phyloP scores from a whole-genome alignment of 2,329 filamentous ascomycete species.

The Trichoderma atroviride region DNA sequence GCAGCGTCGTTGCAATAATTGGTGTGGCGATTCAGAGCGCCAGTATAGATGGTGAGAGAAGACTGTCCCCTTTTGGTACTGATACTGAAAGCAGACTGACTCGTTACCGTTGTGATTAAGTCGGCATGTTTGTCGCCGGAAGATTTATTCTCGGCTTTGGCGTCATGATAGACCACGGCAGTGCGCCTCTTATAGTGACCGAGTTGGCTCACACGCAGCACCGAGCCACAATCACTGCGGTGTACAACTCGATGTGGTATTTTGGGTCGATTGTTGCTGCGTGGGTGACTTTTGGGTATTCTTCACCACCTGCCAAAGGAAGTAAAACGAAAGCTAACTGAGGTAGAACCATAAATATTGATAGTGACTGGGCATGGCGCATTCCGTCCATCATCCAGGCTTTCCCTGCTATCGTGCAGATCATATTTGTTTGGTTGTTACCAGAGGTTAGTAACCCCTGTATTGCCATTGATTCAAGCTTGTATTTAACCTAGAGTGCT shows the following conservation, averaged over 20 bases:
- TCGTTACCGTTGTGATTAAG: too few species aligned
- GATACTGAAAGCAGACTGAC: too few species aligned
- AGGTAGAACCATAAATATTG: slow-evolving; percentile 40
- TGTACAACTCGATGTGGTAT: slow-evolving; percentile 70
- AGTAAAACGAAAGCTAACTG: not conserved
- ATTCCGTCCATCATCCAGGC: slow-evolving; percentile 67
- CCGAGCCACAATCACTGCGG: slow-evolving; percentile 63
- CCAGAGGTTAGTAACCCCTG: slow-evolving; percentile 50
- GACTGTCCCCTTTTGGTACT: slow-evolving; percentile 47
- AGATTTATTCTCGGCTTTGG: slow-evolving; percentile 61
- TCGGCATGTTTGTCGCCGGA: slow-evolving; percentile 44
- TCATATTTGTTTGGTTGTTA: slow-evolving; percentile 67
- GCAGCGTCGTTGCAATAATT: slow-evolving; percentile 19
- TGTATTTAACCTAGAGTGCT: not conserved
- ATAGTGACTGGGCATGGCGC: slow-evolving; percentile 67
- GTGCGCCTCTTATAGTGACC: slow-evolving; percentile 64
- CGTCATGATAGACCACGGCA: slow-evolving; percentile 65
- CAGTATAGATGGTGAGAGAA: slow-evolving; percentile 9
- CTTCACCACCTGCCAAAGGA: not conserved
- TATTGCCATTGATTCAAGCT: not conserved
- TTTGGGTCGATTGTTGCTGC: slow-evolving; percentile 19
- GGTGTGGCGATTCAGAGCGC: slow-evolving; percentile 17
- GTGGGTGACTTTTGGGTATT: slow-evolving; percentile 24
- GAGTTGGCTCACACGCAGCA: slow-evolving; percentile 72
- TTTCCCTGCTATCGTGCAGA: slow-evolving; percentile 62